Evolutionary conservation across 177 flowering plant species (phyloP), one percentile per base, ranked within the genome.

Genomic region (Vitis hybrid): DNA sequence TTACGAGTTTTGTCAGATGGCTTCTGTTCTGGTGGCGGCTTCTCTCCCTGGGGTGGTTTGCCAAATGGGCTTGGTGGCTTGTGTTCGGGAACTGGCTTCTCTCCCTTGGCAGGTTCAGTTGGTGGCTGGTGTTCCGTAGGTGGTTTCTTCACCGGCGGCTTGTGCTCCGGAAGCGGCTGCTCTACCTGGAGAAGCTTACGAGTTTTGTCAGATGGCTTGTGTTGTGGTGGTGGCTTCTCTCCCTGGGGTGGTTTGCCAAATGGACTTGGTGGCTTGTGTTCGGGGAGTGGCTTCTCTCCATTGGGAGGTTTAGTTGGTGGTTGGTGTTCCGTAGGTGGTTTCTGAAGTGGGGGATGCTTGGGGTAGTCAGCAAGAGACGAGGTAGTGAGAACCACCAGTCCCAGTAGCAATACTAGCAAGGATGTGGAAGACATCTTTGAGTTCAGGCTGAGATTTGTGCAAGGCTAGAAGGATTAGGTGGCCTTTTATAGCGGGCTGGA

Each of bases 221-320:
- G 46, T 60, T 60, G 32, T 2, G 61, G 46, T n/a, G 70, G 61
- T 1, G 70, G 70, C 61, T 67, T 67, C 51, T 57, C 41, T 24
- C 63, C 63, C 63, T 60, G 21, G 21, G 21, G 21, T 20, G 21
- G 21, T 20, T 20, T 20, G 21, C 21, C 21, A 20, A 20, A 20
- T 20, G 21, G 21, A 20, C 21, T 20, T 20, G 21, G 21, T 30
- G 9, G 41, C 20, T n/a, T 60, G 63, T 60, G 20, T 9, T 12
- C 46, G 2, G 35, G 61, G 9, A 32, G 53, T 15, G 69, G 69
- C 11, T 41, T 18, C 15, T 11, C 9, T 24, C 14, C 50, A 1
- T 30, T 15, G 21, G 21, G 21, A 20, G 21, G 21, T 20, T 20
- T 20, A 20, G 21, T 1, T 20, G 1, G 21, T 20, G 21, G 21